Conservation (phyloP, 306 rosid genomes). For the Rubus idaeus region DNA sequence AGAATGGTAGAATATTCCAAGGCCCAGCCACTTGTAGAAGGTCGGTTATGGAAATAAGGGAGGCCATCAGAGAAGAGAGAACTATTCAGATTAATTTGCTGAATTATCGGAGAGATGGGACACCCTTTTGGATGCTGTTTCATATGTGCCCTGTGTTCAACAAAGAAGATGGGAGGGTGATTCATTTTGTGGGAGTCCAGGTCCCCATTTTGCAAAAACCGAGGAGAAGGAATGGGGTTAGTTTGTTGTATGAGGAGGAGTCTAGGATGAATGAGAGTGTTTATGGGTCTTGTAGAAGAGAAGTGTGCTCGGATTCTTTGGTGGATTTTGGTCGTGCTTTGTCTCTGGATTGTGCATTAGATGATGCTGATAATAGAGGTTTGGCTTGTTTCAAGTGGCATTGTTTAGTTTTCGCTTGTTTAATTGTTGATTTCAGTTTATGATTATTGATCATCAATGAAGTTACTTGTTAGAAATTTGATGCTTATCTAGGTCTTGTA, state of each 20-base stretch:
- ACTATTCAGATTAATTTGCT: constrained; percentile 48
- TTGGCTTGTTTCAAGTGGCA: constrained; percentile 9
- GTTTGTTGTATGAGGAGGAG: constrained; percentile 27
- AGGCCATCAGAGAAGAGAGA: constrained; percentile 78
- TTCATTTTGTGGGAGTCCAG: constrained; percentile 82
- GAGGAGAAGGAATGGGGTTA: constrained; percentile 34
- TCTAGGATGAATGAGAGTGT: constrained; percentile 38
- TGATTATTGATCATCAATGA: neutral
- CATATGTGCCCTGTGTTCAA: constrained; percentile 67
- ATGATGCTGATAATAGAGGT: constrained; percentile 57
- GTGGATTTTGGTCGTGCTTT: constrained; percentile 42
- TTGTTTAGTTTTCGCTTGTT: neutral
- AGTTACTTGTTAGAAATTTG: neutral
- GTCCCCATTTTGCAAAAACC: constrained; percentile 45
- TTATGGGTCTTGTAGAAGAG: constrained; percentile 70
- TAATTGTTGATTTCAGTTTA: neutral
- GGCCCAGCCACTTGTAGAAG: constrained; percentile 67
- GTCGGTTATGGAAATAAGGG: constrained; percentile 70
- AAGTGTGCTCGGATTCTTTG: constrained; percentile 64
- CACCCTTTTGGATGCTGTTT: constrained; percentile 84
- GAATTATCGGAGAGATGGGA: constrained; percentile 79
- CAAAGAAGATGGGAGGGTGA: constrained; percentile 47
- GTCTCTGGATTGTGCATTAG: constrained; percentile 45
- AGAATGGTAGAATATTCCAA: constrained; percentile 65
- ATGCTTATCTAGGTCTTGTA: neutral